phyloP scores from a whole-genome alignment of 768 basidiomycete species.

The Tricholoma furcatifolium region DNA sequence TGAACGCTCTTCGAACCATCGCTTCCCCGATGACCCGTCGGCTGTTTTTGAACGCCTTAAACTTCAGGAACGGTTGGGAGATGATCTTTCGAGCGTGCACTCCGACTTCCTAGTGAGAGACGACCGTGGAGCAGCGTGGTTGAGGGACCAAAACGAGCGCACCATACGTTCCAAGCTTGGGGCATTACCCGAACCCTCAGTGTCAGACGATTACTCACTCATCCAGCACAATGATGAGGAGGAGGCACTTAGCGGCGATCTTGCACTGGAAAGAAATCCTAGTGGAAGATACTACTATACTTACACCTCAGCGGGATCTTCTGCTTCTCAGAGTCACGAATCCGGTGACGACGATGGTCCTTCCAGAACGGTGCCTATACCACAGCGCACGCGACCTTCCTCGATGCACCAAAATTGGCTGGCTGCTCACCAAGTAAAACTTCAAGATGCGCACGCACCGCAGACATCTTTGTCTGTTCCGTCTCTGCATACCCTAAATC shows the following conservation, averaged over 20 bases:
- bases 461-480: conserved; percentile 23
- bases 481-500: conserved; percentile 26
- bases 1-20: conserved; percentile 24
- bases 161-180: conserved; percentile 62
- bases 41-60: conserved; percentile 59
- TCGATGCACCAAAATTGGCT: conserved; percentile 71
- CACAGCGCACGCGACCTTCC: conserved; percentile 49
- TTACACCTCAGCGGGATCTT: conserved; percentile 52
- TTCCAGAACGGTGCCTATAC: conserved; percentile 16
- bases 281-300: conserved; percentile 78
- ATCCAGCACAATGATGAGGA: conserved; percentile 34
- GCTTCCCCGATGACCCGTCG: conserved; percentile 39
- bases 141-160: conserved; percentile 77
- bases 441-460: conserved; percentile 19
- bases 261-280: conserved; percentile 65
- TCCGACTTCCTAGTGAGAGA: conserved; percentile 47
- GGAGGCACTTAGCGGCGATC: conserved; percentile 53
- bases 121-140: conserved; percentile 77
- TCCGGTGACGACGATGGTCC: conserved; percentile 52
- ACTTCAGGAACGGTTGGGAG: conserved; percentile 42
- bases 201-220: conserved; percentile 48
- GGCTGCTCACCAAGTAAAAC: conserved; percentile 50
- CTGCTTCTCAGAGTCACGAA: conserved; percentile 50
- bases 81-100: conserved; percentile 40
- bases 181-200: conserved; percentile 54